A percentile compares a stretch with the other conserved stretches of the same genome.
phyloP scores from a whole-genome alignment of 805 yeast species.

The Cyberlindnera suaveolens region DNA sequence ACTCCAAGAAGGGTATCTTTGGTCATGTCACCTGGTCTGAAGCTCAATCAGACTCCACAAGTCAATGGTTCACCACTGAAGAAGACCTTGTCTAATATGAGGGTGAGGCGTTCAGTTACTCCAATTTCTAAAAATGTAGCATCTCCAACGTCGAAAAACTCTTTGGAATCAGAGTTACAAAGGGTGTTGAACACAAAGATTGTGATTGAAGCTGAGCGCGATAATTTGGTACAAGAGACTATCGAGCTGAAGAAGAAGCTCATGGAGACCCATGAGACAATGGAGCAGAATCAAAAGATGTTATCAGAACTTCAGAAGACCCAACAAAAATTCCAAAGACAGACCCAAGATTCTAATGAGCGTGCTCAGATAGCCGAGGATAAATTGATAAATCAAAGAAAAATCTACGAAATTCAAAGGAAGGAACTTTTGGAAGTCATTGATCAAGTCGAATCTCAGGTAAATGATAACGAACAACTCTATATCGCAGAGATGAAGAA shows the following conservation, averaged over 20 bases:
- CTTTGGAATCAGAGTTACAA: slow-evolving; percentile 17
- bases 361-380: slow-evolving; percentile 28
- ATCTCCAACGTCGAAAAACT: slow-evolving; percentile 1
- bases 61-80: no score
- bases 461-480: slow-evolving; percentile 46
- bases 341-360: slow-evolving; percentile 14
- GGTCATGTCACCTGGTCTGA: no score
- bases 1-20: no score
- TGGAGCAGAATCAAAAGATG: slow-evolving; percentile 9
- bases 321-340: slow-evolving; percentile 3
- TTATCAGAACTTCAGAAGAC: slow-evolving; percentile 12
- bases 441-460: slow-evolving; percentile 47
- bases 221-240: slow-evolving; percentile 34
- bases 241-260: slow-evolving; percentile 7
- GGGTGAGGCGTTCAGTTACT: no score
- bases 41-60: no score
- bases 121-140: no score
- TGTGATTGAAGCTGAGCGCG: slow-evolving; percentile 21
- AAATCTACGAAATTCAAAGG: slow-evolving; percentile 45
- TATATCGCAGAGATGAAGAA: slow-evolving; percentile 41
- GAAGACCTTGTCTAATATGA: no score
- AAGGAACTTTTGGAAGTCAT: slow-evolving; percentile 55
- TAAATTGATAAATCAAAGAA: slow-evolving; percentile 39
- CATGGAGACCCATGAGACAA: slow-evolving; percentile 23
- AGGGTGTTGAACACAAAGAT: slow-evolving; percentile 13